phyloP scores from a whole-genome alignment of 306 rosid species.

The Medicago ruthenica region DNA sequence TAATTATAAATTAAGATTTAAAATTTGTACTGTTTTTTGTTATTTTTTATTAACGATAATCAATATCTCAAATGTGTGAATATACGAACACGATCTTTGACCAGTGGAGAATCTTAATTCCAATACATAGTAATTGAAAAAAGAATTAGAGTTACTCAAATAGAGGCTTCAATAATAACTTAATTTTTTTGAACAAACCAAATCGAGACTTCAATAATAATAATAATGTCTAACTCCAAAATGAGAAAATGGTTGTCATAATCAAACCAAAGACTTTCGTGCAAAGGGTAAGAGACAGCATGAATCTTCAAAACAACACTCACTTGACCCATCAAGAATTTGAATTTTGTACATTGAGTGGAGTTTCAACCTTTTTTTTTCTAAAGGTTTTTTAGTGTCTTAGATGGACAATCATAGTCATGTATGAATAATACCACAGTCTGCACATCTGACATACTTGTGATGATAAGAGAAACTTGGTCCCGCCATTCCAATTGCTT shows the following conservation, averaged over 20 bases:
- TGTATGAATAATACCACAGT: slow-evolving; percentile 52
- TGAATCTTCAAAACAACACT: slow-evolving; percentile 75
- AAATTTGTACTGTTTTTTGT: too few species aligned
- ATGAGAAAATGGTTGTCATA: slow-evolving; percentile 66
- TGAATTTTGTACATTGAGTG: slow-evolving; percentile 46
- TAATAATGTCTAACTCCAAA: slow-evolving; percentile 40
- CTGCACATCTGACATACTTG: slow-evolving; percentile 45
- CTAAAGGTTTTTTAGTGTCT: slow-evolving; percentile 13
- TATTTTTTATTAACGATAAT: too few species aligned
- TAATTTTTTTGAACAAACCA: too few species aligned
- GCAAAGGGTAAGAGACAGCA: slow-evolving; percentile 68
- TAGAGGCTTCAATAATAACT: slow-evolving; percentile 23
- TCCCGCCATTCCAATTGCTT: too few species aligned
- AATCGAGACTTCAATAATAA: too few species aligned
- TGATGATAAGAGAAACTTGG: slow-evolving; percentile 31
- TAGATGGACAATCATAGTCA: slow-evolving; percentile 57
- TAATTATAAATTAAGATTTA: too few species aligned
- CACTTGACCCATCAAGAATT: slow-evolving; percentile 62
- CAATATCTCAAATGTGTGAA: too few species aligned
- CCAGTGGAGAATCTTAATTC: too few species aligned
- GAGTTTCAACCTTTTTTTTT: slow-evolving; percentile 34
- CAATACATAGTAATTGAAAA: slow-evolving; percentile 14
- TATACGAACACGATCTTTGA: too few species aligned
- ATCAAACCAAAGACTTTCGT: slow-evolving; percentile 61
- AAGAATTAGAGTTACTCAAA: slow-evolving; percentile 43